A percentile compares a stretch with the other conserved stretches of the same genome.
phyloP scores from a whole-genome alignment of 108 stramenopile species.

The Pseudonitzschia pungens region DNA sequence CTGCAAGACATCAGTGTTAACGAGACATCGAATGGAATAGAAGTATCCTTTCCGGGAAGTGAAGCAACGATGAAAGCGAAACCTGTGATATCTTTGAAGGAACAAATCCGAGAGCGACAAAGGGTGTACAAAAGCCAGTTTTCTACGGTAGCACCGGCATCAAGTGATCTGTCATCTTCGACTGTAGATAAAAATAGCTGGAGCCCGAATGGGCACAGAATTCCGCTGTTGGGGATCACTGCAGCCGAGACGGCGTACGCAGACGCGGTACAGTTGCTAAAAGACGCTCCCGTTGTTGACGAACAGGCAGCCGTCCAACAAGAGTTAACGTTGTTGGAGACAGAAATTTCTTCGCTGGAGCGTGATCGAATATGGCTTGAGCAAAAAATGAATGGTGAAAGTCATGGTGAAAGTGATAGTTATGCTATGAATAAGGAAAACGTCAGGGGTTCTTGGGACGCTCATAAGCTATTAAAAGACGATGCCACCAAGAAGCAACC shows the following conservation, averaged over 20 bases:
- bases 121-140: slow-evolving; percentile 37
- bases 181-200: slow-evolving; percentile 13
- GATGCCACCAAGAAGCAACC: slow-evolving; percentile 15
- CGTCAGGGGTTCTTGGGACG: slow-evolving; percentile 33
- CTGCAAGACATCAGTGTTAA: slow-evolving; percentile 3
- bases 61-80: background rate
- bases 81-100: slow-evolving; percentile 29
- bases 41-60: slow-evolving; percentile 18
- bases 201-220: slow-evolving; percentile 37
- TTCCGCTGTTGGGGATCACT: slow-evolving; percentile 26
- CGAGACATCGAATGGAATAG: slow-evolving; percentile 13
- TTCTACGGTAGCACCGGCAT: slow-evolving; percentile 22
- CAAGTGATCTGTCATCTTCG: background rate
- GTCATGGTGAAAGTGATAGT: background rate
- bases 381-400: slow-evolving; percentile 4
- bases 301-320: slow-evolving; percentile 43
- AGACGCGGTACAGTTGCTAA: slow-evolving; percentile 37
- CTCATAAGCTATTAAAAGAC: slow-evolving; percentile 27
- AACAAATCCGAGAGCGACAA: slow-evolving; percentile 30
- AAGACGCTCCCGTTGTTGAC: slow-evolving; percentile 31
- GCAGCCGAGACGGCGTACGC: slow-evolving; percentile 26
- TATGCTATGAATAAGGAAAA: background rate
- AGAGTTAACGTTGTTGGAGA: slow-evolving; percentile 36
- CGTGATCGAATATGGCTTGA: slow-evolving; percentile 30
- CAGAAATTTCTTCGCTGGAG: slow-evolving; percentile 49